Evolutionary conservation across 2,329 filamentous ascomycete genomes (phyloP).

Genomic region (Aspergillus novoparasiticus): DNA sequence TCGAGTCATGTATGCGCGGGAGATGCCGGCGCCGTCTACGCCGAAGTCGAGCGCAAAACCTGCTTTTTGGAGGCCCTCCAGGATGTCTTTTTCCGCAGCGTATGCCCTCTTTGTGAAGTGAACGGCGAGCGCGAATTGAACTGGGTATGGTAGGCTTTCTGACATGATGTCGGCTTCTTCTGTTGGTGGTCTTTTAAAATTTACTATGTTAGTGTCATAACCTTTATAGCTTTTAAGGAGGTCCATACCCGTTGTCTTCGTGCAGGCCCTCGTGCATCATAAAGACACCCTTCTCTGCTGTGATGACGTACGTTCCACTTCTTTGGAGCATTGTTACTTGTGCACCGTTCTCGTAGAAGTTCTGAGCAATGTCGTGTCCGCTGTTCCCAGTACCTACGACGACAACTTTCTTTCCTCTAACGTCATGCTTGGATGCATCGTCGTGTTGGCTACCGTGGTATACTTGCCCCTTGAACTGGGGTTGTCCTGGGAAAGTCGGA

Average conservation of each 20-base stretch:
- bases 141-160: slow-evolving; percentile 50
- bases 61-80: slow-evolving; percentile 50
- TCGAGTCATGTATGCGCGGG: slow-evolving; percentile 48
- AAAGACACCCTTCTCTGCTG: slow-evolving; percentile 46
- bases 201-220: neutral
- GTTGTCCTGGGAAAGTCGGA: slow-evolving; percentile 44
- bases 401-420: slow-evolving; percentile 49
- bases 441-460: slow-evolving; percentile 50
- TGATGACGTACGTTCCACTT: slow-evolving; percentile 54
- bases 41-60: slow-evolving; percentile 50
- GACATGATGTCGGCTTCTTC: slow-evolving; percentile 55
- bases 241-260: slow-evolving; percentile 44
- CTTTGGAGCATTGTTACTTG: slow-evolving; percentile 59
- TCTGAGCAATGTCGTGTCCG: slow-evolving; percentile 55
- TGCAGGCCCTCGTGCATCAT: slow-evolving; percentile 50
- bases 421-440: slow-evolving; percentile 40
- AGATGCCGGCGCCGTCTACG: slow-evolving; percentile 45
- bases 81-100: slow-evolving; percentile 44
- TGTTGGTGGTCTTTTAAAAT: slow-evolving; percentile 42
- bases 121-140: slow-evolving; percentile 50
- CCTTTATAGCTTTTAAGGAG: neutral
- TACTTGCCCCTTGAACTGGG: slow-evolving; percentile 45
- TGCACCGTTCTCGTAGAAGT: slow-evolving; percentile 53
- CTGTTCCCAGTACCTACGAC: slow-evolving; percentile 55
- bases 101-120: slow-evolving; percentile 46